These are phyloP conservation scores for Microthlaspi erraticum DNA, from an alignment of 345 rosid genomes.

Conservation along the genomic window DNA sequence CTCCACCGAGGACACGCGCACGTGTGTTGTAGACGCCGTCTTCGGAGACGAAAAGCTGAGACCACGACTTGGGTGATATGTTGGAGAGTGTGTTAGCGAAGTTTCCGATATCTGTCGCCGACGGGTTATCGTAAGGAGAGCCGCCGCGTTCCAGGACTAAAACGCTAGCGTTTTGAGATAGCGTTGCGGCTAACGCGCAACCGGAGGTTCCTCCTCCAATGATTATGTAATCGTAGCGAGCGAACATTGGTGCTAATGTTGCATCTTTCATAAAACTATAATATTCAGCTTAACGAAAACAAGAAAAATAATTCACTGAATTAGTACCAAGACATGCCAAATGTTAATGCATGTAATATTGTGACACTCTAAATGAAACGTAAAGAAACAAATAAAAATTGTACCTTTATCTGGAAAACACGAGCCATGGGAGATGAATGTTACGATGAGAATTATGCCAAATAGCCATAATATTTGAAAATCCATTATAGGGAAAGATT, in stretches of 20 bases:
- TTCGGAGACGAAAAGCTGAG: slow-evolving; percentile 73
- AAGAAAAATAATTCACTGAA: neutral
- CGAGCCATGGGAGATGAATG: slow-evolving; percentile 45
- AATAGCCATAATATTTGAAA: slow-evolving; percentile 31
- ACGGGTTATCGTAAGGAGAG: slow-evolving; percentile 61
- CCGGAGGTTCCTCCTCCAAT: slow-evolving; percentile 92
- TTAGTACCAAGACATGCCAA: neutral
- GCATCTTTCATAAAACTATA: slow-evolving; percentile 70
- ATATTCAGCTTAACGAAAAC: slow-evolving; percentile 51
- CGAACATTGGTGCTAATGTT: slow-evolving; percentile 53
- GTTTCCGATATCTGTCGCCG: slow-evolving; percentile 50
- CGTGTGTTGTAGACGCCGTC: slow-evolving; percentile 84
- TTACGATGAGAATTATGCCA: slow-evolving; percentile 37
- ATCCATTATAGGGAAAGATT: slow-evolving; percentile 40
- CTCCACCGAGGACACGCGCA: slow-evolving; percentile 86
- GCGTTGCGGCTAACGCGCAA: slow-evolving; percentile 83
- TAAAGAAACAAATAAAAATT: neutral
- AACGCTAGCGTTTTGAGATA: slow-evolving; percentile 62
- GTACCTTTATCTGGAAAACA: slow-evolving; percentile 56
- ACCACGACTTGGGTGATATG: slow-evolving; percentile 53
- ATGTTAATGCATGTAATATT: neutral
- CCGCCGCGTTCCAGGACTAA: slow-evolving; percentile 83
- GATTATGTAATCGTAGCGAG: slow-evolving; percentile 68
- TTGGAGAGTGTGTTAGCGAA: slow-evolving; percentile 54
- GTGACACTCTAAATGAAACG: slow-evolving; percentile 1